Evolutionary conservation across 2,329 filamentous ascomycete species (phyloP).

Genomic region (Aspergillus sp.): DNA sequence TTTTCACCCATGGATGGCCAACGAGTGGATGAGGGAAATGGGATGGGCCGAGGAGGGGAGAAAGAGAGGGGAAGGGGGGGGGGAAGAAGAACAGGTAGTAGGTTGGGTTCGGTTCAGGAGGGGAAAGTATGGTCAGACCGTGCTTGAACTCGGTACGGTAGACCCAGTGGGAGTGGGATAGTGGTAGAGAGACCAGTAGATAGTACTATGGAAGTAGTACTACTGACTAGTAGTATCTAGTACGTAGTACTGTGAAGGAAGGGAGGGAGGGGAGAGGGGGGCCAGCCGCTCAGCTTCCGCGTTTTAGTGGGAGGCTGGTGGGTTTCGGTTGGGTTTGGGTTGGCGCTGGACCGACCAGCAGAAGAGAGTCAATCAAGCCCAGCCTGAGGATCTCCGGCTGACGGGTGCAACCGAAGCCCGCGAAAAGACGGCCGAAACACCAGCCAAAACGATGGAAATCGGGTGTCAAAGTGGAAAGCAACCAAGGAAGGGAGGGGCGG

Average conservation of each 20-base stretch:
- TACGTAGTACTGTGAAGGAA: neutral
- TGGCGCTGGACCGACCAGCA: constrained; percentile 8
- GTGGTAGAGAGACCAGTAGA: neutral
- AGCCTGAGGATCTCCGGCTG: constrained; percentile 8
- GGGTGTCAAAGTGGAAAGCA: neutral
- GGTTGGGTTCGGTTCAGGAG: constrained; percentile 23
- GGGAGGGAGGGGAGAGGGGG: neutral
- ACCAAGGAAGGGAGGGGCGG: neutral
- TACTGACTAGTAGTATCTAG: too few relatives aligned
- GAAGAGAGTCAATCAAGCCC: neutral
- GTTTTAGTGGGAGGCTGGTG: constrained; percentile 27
- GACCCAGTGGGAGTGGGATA: constrained; percentile 4
- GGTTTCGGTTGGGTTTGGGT: constrained; percentile 12
- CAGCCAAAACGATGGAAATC: neutral
- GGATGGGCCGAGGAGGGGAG: constrained; percentile 17
- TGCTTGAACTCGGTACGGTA: neutral
- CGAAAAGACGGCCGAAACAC: neutral
- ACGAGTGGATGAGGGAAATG: constrained; percentile 7
- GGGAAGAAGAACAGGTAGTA: neutral
- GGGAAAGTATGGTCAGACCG: constrained; percentile 11
- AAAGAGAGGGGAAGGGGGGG: too few relatives aligned
- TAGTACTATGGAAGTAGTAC: neutral
- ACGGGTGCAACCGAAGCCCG: constrained; percentile 13
- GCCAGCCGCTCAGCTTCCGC: constrained; percentile 23
- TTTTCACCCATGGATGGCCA: constrained; percentile 15